A percentile compares a stretch with the other conserved stretches of the same genome.
These are phyloP conservation scores for Trametes hirsuta DNA, from an alignment of 1,284 basidiomycete genomes.

Conservation along the genomic window DNA sequence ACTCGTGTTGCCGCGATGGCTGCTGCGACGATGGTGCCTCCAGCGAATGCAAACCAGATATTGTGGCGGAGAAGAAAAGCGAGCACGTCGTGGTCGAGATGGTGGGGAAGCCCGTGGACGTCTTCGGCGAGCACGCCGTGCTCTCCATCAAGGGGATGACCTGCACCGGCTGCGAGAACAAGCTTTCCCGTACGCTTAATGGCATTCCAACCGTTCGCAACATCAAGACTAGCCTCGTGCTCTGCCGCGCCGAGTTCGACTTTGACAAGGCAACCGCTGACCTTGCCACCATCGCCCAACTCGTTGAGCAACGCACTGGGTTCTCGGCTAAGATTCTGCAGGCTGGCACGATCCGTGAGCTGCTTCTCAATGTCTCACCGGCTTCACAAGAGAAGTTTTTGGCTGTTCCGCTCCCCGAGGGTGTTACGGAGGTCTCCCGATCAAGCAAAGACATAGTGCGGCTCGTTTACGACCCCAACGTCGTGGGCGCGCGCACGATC, in stretches of 20 bases:
- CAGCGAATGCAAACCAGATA: background rate
- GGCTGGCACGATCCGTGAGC: constrained; percentile 21
- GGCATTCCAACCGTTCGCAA: constrained; percentile 30
- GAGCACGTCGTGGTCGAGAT: constrained; percentile 17
- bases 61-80: constrained; percentile 21
- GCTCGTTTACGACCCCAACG: constrained; percentile 29
- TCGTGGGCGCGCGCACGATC: constrained; percentile 31
- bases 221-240: constrained; percentile 38
- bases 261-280: constrained; percentile 27
- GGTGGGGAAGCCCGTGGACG: constrained; percentile 12
- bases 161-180: constrained; percentile 39
- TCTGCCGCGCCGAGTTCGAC: constrained; percentile 37
- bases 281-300: constrained; percentile 28
- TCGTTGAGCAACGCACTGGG: constrained; percentile 35
- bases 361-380: constrained; percentile 24
- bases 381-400: constrained; percentile 25
- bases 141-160: constrained; percentile 38
- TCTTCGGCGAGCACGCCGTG: constrained; percentile 23
- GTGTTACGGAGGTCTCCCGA: constrained; percentile 24
- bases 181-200: constrained; percentile 31
- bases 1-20: too few relatives aligned
- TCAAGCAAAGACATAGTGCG: constrained; percentile 25
- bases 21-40: too few relatives aligned
- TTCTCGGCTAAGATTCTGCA: constrained; percentile 32
- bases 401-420: constrained; percentile 19